Base-by-base conservation (phyloP, 805 yeast genomes). In the Hyphopichia homilentoma region DNA sequence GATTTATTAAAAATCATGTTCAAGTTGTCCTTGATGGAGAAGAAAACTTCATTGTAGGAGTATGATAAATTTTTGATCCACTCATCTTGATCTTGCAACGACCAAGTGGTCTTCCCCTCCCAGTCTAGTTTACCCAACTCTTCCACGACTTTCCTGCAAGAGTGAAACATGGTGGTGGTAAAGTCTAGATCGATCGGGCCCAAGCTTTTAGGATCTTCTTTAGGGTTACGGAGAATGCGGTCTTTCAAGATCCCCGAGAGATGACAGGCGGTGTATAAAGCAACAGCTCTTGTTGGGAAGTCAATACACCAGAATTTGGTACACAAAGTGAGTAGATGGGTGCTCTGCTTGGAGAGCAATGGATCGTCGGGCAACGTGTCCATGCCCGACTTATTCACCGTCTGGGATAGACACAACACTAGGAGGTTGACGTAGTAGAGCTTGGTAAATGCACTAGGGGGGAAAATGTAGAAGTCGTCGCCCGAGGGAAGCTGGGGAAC, bases 261-360 rank as follows among this genome's bases (percentile, higher is more conserved):
- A 36, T 62, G 67, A 8, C 61, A 60, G 1, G 82, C 80, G 4
- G 77, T 69, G 34, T 69, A 75, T 5, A 79, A 38, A 6, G 75
- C 43, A 0, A 72, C 63, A 0, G 77, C 72, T 30, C 73, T 57
- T 0, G 84, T 63, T 0, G 77, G 59, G 5, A 51, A 52, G 37
- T 69, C 71, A 4, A 81, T 52, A 36, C 83, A 59, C 93, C 93
- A 84, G 33, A 73, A 61, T 25, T 60, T 65, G 5, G 75, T 59
- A 33, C 75, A 72, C 11, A 64, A 51, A 1, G 48, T 52, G 3
- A 81, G 44, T 8, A 81, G 50, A 27, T 61, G 65, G 6, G 56
- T 50, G 0, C 75, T 60, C 12, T 64, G 50, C 38, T 72, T 73
- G 1, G 78, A 44, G 5, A 64, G 37, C 16, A 58, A 38, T 8